These are phyloP conservation scores for Neocatenulostroma microsporum DNA, from an alignment of 2,329 filamentous ascomycete species.

Conservation along the genomic window DNA sequence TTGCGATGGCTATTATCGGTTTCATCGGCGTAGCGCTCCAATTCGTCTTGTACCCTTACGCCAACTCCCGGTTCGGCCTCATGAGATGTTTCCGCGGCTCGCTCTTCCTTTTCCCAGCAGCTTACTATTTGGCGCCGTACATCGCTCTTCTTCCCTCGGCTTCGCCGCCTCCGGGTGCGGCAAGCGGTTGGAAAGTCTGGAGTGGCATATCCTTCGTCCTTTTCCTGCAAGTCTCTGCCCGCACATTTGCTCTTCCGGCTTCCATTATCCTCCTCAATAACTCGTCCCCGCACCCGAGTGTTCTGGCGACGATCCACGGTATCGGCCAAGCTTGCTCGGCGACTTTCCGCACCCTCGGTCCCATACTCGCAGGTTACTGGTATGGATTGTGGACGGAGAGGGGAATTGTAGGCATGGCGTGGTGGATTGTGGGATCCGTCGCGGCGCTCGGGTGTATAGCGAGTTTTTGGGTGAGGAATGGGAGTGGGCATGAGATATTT, in stretches of 20 bases:
- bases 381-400: conserved; percentile 46
- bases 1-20: conserved; percentile 70
- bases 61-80: conserved; percentile 61
- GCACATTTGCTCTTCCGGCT: conserved; percentile 59
- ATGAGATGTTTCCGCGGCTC: conserved; percentile 61
- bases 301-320: conserved; percentile 53
- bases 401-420: conserved; percentile 49
- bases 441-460: conserved; percentile 51
- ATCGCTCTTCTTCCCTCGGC: conserved; percentile 58
- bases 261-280: conserved; percentile 53
- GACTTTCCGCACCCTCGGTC: conserved; percentile 49
- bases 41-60: conserved; percentile 60
- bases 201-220: conserved; percentile 55
- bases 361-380: conserved; percentile 47
- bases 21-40: conserved; percentile 67
- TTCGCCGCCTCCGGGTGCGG: conserved; percentile 41
- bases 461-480: conserved; percentile 57
- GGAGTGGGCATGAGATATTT: conserved; percentile 54
- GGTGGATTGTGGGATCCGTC: conserved; percentile 51
- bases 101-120: conserved; percentile 60
- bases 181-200: conserved; percentile 55
- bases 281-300: conserved; percentile 46
- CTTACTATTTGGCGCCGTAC: conserved; percentile 63
- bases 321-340: conserved; percentile 50
- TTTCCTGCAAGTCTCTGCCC: conserved; percentile 60